phyloP scores from a whole-genome alignment of 768 basidiomycete genomes.

The Psilocybe sp. region DNA sequence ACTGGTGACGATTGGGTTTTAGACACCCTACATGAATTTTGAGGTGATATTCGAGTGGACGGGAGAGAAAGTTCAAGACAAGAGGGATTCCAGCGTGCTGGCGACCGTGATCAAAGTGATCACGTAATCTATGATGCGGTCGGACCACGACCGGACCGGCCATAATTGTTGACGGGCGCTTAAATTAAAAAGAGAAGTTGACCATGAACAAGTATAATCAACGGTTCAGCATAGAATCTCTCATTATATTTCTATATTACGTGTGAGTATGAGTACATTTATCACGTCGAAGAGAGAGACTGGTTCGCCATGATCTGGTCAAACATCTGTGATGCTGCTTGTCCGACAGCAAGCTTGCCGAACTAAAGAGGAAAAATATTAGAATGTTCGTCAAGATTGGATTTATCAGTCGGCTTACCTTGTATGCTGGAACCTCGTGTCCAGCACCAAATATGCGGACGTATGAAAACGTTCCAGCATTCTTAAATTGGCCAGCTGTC shows the following conservation, averaged over 20 bases:
- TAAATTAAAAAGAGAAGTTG: no score
- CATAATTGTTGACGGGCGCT: no score
- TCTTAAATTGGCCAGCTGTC: slow-evolving; percentile 48
- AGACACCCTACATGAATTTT: no score
- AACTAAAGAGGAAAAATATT: no score
- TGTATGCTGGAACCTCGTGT: slow-evolving; percentile 42
- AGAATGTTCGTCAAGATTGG: background rate
- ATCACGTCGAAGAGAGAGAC: slow-evolving; percentile 15
- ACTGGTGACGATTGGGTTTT: no score
- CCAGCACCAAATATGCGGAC: slow-evolving; percentile 46
- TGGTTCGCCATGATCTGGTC: slow-evolving; percentile 34
- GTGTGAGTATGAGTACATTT: background rate
- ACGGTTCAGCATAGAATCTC: background rate
- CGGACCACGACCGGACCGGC: no score
- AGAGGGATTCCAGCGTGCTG: no score
- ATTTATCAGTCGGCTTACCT: slow-evolving; percentile 19
- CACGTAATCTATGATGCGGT: no score
- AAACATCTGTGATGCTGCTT: slow-evolving; percentile 39
- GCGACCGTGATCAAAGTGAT: no score
- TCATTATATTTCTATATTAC: background rate
- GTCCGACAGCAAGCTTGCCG: slow-evolving; percentile 26
- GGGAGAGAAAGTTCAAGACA: no score
- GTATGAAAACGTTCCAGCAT: slow-evolving; percentile 53
- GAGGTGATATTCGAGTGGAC: no score
- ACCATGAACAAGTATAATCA: background rate